Conservation (phyloP, 148 eudicot species). For the Linanthus parryae region DNA sequence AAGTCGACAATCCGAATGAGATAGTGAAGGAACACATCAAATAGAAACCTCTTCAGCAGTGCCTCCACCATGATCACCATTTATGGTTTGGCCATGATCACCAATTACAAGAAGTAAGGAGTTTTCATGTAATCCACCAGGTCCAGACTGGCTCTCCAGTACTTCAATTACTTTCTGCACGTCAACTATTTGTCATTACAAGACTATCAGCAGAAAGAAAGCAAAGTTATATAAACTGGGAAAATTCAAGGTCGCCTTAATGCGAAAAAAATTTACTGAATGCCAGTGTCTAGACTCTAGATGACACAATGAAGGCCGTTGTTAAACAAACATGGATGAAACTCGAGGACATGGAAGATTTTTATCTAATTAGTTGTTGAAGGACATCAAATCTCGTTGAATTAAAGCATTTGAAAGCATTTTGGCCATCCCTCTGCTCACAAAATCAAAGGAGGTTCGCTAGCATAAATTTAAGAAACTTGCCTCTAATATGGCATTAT, state of each 20-base stretch:
- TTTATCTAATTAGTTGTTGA: too few relatives aligned
- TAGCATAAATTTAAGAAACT: conserved; percentile 17
- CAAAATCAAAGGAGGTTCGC: too few relatives aligned
- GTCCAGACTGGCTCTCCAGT: conserved; percentile 64
- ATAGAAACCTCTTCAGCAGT: conserved; percentile 77
- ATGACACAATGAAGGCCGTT: too few relatives aligned
- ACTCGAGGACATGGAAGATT: too few relatives aligned
- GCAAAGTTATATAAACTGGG: too few relatives aligned
- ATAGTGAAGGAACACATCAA: conserved; percentile 7
- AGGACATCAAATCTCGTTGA: too few relatives aligned
- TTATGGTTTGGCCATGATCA: conserved; percentile 97
- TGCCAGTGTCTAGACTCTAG: too few relatives aligned
- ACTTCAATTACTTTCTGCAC: conserved; percentile 65
- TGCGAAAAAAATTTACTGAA: not conserved
- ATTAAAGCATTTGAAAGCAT: too few relatives aligned
- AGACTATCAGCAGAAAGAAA: conserved; percentile 2
- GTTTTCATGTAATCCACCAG: conserved; percentile 85
- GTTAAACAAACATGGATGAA: too few relatives aligned
- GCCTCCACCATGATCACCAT: conserved; percentile 99
- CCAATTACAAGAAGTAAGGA: conserved; percentile 97
- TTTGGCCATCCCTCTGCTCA: too few relatives aligned
- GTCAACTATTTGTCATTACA: conserved; percentile 6
- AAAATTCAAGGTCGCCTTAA: too few relatives aligned
- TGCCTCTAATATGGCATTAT: conserved; percentile 73
- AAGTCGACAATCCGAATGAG: conserved; percentile 4